A percentile compares a stretch with the other conserved stretches of the same genome.
phyloP scores from a whole-genome alignment of 441 rosid genomes.

The Bruguiera hainesii region DNA sequence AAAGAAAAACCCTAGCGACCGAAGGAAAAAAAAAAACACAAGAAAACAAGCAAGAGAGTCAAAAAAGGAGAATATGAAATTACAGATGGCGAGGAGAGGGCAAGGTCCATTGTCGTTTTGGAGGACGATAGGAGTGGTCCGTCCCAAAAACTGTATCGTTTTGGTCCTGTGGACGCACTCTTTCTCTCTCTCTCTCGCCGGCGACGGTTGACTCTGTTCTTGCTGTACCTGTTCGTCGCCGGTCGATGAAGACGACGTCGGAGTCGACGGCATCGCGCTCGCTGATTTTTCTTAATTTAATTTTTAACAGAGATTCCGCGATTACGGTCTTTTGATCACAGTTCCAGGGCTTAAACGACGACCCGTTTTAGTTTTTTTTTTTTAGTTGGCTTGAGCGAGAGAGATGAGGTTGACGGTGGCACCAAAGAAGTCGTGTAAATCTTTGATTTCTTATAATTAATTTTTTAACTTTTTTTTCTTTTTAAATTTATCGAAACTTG shows the following conservation, averaged over 20 bases:
- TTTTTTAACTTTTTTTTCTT: background rate
- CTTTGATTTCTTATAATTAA: background rate
- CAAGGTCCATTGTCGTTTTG: slow-evolving; percentile 99
- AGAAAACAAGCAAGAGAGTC: slow-evolving; percentile 18
- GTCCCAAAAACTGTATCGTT: slow-evolving; percentile 77
- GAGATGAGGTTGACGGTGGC: background rate
- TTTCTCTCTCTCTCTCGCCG: slow-evolving; percentile 23
- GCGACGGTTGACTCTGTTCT: slow-evolving; percentile 27
- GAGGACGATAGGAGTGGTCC: slow-evolving; percentile 83
- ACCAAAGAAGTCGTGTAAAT: background rate
- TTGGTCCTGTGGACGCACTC: slow-evolving; percentile 77
- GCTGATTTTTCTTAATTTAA: no score
- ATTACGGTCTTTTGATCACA: no score
- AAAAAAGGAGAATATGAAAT: slow-evolving; percentile 36
- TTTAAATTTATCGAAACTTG: background rate
- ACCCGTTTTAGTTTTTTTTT: background rate
- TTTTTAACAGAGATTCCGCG: no score
- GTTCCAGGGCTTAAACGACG: background rate
- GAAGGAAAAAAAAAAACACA: slow-evolving; percentile 14
- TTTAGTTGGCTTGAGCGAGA: no score
- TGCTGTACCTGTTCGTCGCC: slow-evolving; percentile 34
- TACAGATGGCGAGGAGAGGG: slow-evolving; percentile 96
- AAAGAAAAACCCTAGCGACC: slow-evolving; percentile 11
- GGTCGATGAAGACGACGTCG: slow-evolving; percentile 30
- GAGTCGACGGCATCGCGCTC: slow-evolving; percentile 20